Conservation (phyloP, 495 filamentous ascomycete genomes). For the Aspergillus carlsbadensis region DNA sequence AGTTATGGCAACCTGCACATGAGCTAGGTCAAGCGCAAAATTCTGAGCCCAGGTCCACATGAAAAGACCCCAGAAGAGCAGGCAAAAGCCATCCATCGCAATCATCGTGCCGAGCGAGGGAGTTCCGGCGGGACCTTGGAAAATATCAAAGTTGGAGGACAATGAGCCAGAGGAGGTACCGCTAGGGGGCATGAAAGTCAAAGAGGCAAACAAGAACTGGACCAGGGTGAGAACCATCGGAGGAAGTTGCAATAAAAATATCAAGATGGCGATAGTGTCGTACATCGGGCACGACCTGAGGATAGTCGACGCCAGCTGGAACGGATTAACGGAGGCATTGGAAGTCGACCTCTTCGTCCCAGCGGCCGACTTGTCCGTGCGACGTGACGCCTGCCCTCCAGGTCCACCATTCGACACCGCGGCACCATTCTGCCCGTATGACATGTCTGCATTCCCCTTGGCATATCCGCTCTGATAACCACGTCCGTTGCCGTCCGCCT, state of each 20-base stretch:
- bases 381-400: conserved; percentile 30
- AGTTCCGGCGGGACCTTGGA: conserved; percentile 67
- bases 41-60: conserved; percentile 86
- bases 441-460: conserved; percentile 42
- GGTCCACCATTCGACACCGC: conserved; percentile 37
- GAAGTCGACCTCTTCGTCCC: conserved; percentile 62
- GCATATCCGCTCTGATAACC: conserved; percentile 39
- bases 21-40: conserved; percentile 89
- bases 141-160: conserved; percentile 68
- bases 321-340: conserved; percentile 60
- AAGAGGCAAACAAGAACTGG: conserved; percentile 87
- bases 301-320: conserved; percentile 79
- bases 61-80: conserved; percentile 79
- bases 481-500: conserved; percentile 37
- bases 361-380: conserved; percentile 31
- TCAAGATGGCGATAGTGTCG: conserved; percentile 97
- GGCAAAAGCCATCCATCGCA: conserved; percentile 75
- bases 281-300: conserved; percentile 85
- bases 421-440: conserved; percentile 37
- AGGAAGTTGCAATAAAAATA: conserved; percentile 95
- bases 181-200: conserved; percentile 87
- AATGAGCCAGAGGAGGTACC: conserved; percentile 50
- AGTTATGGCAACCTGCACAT: conserved; percentile 92
- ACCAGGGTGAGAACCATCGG: conserved; percentile 85
- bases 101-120: conserved; percentile 79